phyloP scores from a whole-genome alignment of 2,329 filamentous ascomycete species.

The Macrophomina pseudophaseolina region DNA sequence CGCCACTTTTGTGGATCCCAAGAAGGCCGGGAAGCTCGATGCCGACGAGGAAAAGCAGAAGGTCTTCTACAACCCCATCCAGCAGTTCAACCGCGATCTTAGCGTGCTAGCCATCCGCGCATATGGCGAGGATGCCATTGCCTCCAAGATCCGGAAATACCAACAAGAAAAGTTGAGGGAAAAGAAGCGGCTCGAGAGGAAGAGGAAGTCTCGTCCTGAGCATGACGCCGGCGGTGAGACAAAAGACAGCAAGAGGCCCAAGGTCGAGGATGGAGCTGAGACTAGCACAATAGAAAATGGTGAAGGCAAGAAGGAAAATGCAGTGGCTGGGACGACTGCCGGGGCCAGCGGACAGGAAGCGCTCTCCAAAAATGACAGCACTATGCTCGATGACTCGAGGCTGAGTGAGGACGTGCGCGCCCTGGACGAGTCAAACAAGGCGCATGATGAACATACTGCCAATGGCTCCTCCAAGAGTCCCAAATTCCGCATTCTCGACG shows the following conservation, averaged over 20 bases:
- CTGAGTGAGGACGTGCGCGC: conserved; percentile 6
- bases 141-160: conserved; percentile 53
- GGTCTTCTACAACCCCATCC: conserved; percentile 98
- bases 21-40: conserved; percentile 42
- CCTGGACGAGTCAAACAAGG: neutral
- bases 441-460: conserved; percentile 24
- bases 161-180: conserved; percentile 32
- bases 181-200: conserved; percentile 44
- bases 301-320: neutral
- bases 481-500: conserved; percentile 85
- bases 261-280: conserved; percentile 28
- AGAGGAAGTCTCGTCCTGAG: conserved; percentile 13
- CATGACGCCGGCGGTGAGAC: conserved; percentile 4
- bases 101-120: conserved; percentile 91
- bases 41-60: conserved; percentile 66
- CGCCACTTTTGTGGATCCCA: conserved; percentile 55
- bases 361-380: conserved; percentile 32
- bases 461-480: conserved; percentile 33
- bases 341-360: conserved; percentile 4
- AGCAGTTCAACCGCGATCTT: conserved; percentile 97
- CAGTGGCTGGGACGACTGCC: neutral
- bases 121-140: conserved; percentile 72
- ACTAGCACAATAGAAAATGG: conserved; percentile 3
- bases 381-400: neutral
- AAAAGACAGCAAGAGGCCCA: conserved; percentile 34